Evolutionary conservation across 2,329 filamentous ascomycete genomes (phyloP), one percentile per base, ranked within the genome.

Genomic region (Ophiocordyceps australis): DNA sequence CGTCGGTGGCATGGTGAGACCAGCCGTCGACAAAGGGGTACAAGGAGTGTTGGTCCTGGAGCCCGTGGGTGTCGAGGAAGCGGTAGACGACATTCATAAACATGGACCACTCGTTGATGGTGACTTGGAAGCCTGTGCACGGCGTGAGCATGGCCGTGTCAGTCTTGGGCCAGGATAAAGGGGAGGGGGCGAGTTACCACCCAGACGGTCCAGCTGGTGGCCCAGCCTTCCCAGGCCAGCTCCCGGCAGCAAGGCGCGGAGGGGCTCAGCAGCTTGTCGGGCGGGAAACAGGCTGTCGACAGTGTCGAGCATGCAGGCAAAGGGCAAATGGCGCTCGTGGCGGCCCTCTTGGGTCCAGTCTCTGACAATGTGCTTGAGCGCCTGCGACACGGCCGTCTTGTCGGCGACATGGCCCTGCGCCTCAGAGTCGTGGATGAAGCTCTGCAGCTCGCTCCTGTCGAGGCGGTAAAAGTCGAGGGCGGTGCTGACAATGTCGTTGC

Each of bases 81-180:
- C 63, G 55, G 32, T 66, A 66, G 1, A 53, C 57, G 2, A 62
- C 32, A 30, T 65, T 67, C 57, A 69, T 65, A 32, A 58, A 69
- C 42, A 59, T 55, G 1, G 62, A 67, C 57, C 58, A 69, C 40
- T 71, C 65, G 34, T 69, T 70, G 27, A 55, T 45, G 0, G 59
- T 63, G 0, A 67, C 63, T 14, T 64, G 46, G 28, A 64, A 63
- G 2, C 49, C 57, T 55, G 9, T 4, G 5, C n/a, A n/a, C n/a
- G n/a, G n/a, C n/a, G n/a, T n/a, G n/a, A n/a, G n/a, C 12, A 6
- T n/a, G 18, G 15, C 10, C n/a, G 9, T 23, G 23, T 21, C 16
- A 25, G 17, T 8, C 9, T 14, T 17, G 5, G 25, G 3, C 20
- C 5, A n/a, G 9, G 9, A 15, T 19, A 10, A 2, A 11, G 11